phyloP scores from a whole-genome alignment of 805 yeast genomes.

The Vanderwaltozyma yarrowii region DNA sequence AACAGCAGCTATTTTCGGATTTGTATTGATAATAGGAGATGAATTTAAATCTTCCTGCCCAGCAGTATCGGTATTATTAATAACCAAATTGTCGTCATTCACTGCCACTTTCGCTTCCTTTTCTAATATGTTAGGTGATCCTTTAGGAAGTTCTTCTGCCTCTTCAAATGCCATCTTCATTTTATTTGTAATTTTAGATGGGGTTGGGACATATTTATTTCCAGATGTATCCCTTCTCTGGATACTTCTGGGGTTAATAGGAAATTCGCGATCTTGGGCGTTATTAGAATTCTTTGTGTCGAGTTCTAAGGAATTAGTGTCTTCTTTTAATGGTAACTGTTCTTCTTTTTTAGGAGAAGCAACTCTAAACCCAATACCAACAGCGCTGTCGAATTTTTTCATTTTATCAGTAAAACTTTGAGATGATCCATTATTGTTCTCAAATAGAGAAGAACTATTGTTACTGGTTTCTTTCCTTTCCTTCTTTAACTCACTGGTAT shows the following conservation, averaged over 20 bases:
- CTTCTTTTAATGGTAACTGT: neutral
- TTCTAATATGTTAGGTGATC: neutral
- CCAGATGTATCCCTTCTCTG: neutral
- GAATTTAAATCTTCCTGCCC: neutral
- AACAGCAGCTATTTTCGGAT: too few species aligned
- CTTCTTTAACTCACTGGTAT: too few species aligned
- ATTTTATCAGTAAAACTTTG: slow-evolving; percentile 13
- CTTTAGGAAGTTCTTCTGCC: neutral
- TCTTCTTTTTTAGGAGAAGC: neutral
- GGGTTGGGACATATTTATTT: slow-evolving; percentile 6
- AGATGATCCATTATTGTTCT: neutral
- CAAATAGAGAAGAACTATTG: too few species aligned
- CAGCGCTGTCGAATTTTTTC: slow-evolving; percentile 9
- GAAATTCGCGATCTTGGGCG: neutral
- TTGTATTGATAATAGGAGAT: neutral
- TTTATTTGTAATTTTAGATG: slow-evolving; percentile 8
- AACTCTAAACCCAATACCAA: slow-evolving; percentile 14
- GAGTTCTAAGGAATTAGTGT: neutral
- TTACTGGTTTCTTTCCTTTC: too few species aligned
- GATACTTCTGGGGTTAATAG: slow-evolving; percentile 1
- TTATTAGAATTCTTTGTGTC: neutral
- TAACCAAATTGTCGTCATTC: neutral
- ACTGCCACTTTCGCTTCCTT: neutral
- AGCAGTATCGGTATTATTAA: neutral
- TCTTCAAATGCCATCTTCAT: slow-evolving; percentile 9